Conservation (phyloP, 306 rosid genomes). For the Hippophae tibetana region DNA sequence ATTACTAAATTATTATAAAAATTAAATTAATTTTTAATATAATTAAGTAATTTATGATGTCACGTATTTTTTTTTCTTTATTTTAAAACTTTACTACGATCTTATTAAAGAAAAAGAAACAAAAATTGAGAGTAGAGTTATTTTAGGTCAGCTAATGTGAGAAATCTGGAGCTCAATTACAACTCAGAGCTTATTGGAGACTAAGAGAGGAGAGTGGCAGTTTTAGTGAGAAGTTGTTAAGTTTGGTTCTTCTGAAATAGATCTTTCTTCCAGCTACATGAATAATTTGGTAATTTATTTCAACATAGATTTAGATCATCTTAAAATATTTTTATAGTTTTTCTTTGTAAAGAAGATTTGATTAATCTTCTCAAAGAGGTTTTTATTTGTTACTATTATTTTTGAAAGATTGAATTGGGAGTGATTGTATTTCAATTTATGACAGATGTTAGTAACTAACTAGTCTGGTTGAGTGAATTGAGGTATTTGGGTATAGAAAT, state of each 20-base stretch:
- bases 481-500: conserved; percentile 18
- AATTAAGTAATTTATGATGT: too few relatives aligned
- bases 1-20: too few relatives aligned
- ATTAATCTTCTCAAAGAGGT: neutral
- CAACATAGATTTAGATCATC: too few relatives aligned
- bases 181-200: conserved; percentile 37
- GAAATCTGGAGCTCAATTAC: conserved; percentile 19
- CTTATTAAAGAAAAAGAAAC: too few relatives aligned
- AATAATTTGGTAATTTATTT: neutral
- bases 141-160: conserved; percentile 25
- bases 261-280: conserved; percentile 8
- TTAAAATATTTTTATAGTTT: neutral
- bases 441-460: conserved; percentile 35
- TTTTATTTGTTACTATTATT: too few relatives aligned
- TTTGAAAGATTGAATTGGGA: too few relatives aligned
- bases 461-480: neutral
- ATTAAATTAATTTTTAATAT: too few relatives aligned
- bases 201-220: conserved; percentile 27
- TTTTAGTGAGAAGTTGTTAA: conserved; percentile 33
- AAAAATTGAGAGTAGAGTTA: neutral
- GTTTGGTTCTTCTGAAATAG: conserved; percentile 32
- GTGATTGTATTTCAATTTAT: conserved; percentile 1
- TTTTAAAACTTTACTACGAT: too few relatives aligned
- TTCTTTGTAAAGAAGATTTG: neutral
- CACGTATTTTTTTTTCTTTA: too few relatives aligned